Percentiles rank a stretch among this genome's conserved stretches.
Evolutionary conservation across 2,329 filamentous ascomycete species (phyloP).

Genomic region (Microcyclosporella mali): DNA sequence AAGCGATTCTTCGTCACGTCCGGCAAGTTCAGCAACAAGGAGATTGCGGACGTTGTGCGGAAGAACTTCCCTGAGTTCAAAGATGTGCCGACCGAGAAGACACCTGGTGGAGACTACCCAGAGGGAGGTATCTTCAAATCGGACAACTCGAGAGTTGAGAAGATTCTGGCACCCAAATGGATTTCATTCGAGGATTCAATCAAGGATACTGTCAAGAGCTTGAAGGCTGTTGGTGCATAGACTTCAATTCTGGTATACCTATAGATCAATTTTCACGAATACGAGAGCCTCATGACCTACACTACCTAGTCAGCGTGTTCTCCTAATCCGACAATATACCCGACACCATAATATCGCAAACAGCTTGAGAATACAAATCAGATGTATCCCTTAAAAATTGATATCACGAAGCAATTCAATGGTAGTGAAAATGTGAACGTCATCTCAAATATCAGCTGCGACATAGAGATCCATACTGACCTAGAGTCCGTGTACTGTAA

Average conservation of each 20-base stretch:
- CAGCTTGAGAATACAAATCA: no score
- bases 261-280: not conserved
- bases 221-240: constrained; percentile 50
- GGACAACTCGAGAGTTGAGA: constrained; percentile 48
- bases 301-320: no score
- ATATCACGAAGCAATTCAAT: no score
- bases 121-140: constrained; percentile 48
- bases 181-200: constrained; percentile 53
- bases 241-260: not conserved
- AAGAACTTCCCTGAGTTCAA: constrained; percentile 51
- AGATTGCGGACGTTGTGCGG: constrained; percentile 51
- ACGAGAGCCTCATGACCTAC: not conserved
- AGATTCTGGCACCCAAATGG: constrained; percentile 57
- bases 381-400: no score
- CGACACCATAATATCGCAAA: no score
- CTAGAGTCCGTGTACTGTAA: no score
- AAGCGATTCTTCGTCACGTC: constrained; percentile 60
- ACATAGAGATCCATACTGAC: no score
- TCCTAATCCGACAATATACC: no score
- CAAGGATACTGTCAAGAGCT: constrained; percentile 56
- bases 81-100: constrained; percentile 41
- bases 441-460: no score
- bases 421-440: no score
- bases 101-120: constrained; percentile 41
- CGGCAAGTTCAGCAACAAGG: constrained; percentile 56